phyloP scores from a whole-genome alignment of 768 basidiomycete species.

The Pleurotus platypus region DNA sequence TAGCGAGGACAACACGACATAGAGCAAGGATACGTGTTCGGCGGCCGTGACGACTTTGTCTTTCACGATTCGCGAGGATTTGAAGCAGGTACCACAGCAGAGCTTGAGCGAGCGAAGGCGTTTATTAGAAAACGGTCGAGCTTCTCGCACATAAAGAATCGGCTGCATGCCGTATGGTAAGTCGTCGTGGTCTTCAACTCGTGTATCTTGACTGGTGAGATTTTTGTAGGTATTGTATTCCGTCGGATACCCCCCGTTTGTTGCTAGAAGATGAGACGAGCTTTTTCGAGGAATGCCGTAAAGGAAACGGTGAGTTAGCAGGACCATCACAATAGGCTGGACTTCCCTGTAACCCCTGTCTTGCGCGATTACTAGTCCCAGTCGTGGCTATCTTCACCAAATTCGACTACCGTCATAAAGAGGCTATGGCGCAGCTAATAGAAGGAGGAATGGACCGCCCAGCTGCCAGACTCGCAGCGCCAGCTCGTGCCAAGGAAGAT shows the following conservation, averaged over 20 bases:
- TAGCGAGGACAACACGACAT: conserved; percentile 34
- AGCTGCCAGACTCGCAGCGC: conserved; percentile 7
- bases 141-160: conserved; percentile 15
- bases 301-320: conserved; percentile 18
- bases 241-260: conserved; percentile 21
- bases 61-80: conserved; percentile 42
- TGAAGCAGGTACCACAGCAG: conserved; percentile 26
- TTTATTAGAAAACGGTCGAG: conserved; percentile 26
- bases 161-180: conserved; percentile 37
- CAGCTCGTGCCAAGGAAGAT: background rate
- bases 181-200: background rate
- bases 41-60: conserved; percentile 27
- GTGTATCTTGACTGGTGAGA: background rate
- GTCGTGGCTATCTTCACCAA: conserved; percentile 36
- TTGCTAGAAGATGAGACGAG: conserved; percentile 22
- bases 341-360: background rate
- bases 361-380: conserved; percentile 23
- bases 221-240: conserved; percentile 33
- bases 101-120: conserved; percentile 22
- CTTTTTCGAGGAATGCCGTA: conserved; percentile 24
- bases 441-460: conserved; percentile 10
- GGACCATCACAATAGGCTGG: too few relatives aligned
- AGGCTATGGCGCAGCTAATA: conserved; percentile 14
- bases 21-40: conserved; percentile 23
- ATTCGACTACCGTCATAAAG: conserved; percentile 24